Conservation (phyloP, 495 filamentous ascomycete species). For the Penicillium subrubescens region DNA sequence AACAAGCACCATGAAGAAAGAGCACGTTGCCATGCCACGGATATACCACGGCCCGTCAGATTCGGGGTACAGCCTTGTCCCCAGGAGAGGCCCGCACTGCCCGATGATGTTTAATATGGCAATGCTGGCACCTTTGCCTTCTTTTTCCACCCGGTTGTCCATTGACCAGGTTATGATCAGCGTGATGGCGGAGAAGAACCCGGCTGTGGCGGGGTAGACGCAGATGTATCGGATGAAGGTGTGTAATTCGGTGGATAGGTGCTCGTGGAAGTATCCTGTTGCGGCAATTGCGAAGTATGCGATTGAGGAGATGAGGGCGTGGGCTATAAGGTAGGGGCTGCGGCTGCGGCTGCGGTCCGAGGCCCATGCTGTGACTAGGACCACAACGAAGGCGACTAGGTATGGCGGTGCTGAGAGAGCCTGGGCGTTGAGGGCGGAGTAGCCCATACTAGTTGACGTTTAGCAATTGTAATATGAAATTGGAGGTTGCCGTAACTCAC, state of each 20-base stretch:
- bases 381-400: conserved; percentile 53
- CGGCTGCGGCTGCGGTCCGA: conserved; percentile 53
- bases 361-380: conserved; percentile 50
- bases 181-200: conserved; percentile 65
- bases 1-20: conserved; percentile 58
- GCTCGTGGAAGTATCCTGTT: conserved; percentile 41
- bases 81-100: conserved; percentile 64
- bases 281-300: conserved; percentile 62
- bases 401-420: conserved; percentile 61
- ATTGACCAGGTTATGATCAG: conserved; percentile 68
- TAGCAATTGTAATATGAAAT: background rate
- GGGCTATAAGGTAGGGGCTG: conserved; percentile 52
- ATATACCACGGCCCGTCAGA: conserved; percentile 60
- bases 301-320: conserved; percentile 56
- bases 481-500: conserved; percentile 30
- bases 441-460: conserved; percentile 44
- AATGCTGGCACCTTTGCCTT: conserved; percentile 58
- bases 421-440: conserved; percentile 49
- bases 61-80: conserved; percentile 61
- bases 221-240: conserved; percentile 54
- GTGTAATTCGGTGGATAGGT: conserved; percentile 29
- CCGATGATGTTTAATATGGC: conserved; percentile 61
- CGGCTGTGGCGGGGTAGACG: conserved; percentile 58
- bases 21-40: conserved; percentile 59
- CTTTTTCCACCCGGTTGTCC: conserved; percentile 60